Percentiles rank a stretch among this genome's conserved stretches.
Conservation (phyloP, 2,329 filamentous ascomycete species). For the Aspergillus ochraceus region DNA sequence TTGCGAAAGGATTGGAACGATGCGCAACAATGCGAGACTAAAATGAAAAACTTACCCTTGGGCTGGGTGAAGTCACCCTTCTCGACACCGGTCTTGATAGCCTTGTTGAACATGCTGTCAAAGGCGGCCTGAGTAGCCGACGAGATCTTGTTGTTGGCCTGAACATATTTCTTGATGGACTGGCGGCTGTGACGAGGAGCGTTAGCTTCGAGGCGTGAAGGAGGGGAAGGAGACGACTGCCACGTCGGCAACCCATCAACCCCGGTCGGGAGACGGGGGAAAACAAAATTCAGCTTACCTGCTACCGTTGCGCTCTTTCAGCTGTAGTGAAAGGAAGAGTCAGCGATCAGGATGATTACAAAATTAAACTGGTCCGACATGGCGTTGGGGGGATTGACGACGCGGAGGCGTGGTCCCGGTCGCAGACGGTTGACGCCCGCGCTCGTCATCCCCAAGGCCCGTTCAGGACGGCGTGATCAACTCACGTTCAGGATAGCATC, state of each 20-base stretch:
- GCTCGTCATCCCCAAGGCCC: conserved; percentile 39
- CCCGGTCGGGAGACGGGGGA: conserved; percentile 1
- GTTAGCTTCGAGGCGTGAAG: conserved; percentile 31
- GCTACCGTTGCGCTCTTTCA: conserved; percentile 70
- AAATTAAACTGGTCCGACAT: conserved; percentile 21
- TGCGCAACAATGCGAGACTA: background rate
- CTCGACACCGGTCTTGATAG: conserved; percentile 77
- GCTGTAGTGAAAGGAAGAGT: conserved; percentile 52
- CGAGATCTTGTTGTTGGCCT: conserved; percentile 67
- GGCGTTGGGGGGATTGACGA: conserved; percentile 25
- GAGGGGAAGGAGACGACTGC: conserved; percentile 7
- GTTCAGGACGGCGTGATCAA: conserved; percentile 54
- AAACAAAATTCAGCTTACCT: conserved; percentile 55
- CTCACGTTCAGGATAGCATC: conserved; percentile 70
- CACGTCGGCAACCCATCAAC: conserved; percentile 17
- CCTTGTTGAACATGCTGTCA: conserved; percentile 81
- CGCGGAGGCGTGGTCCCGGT: conserved; percentile 36
- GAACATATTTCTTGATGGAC: conserved; percentile 73
- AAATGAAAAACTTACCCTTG: conserved; percentile 66
- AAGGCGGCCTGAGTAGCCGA: conserved; percentile 58
- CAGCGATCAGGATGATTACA: conserved; percentile 42
- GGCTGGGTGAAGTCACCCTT: conserved; percentile 85
- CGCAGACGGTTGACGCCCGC: conserved; percentile 34
- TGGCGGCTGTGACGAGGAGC: conserved; percentile 56
- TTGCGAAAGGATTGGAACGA: background rate